Percentiles rank a stretch among this genome's conserved stretches.
These are phyloP conservation scores for Xerocomus minutiporus DNA, from an alignment of 1,284 basidiomycete genomes.

Conservation along the genomic window DNA sequence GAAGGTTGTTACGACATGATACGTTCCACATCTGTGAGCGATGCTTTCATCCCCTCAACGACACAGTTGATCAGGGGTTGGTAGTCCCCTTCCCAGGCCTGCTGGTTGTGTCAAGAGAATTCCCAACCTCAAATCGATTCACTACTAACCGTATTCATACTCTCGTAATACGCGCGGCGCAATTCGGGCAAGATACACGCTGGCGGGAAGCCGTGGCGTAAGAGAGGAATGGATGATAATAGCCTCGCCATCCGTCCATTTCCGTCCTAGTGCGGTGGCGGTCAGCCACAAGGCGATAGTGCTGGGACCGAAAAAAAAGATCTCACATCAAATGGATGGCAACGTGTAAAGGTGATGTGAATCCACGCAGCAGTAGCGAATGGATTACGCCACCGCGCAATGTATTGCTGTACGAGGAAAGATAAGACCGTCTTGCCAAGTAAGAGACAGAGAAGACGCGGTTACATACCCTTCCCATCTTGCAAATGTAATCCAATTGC, in stretches of 20 bases:
- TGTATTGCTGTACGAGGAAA: conserved; percentile 30
- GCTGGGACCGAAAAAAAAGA: background rate
- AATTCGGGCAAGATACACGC: conserved; percentile 33
- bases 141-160: conserved; percentile 32
- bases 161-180: conserved; percentile 34
- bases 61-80: conserved; percentile 31
- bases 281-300: background rate
- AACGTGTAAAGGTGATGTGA: conserved; percentile 40
- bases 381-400: conserved; percentile 37
- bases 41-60: conserved; percentile 24
- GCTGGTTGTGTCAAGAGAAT: background rate
- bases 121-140: background rate
- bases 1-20: conserved; percentile 27
- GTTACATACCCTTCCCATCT: conserved; percentile 36
- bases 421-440: background rate
- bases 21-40: conserved; percentile 27
- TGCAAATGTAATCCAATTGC: conserved; percentile 41
- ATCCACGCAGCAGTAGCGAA: conserved; percentile 44
- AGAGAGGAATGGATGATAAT: conserved; percentile 39
- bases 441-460: background rate
- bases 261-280: conserved; percentile 32
- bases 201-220: conserved; percentile 38
- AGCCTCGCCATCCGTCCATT: conserved; percentile 40
- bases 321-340: conserved; percentile 43
- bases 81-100: conserved; percentile 34